A percentile compares a stretch with the other conserved stretches of the same genome.
Conservation (phyloP, 208 protist species). For the Vickermania ingenoplastis region DNA sequence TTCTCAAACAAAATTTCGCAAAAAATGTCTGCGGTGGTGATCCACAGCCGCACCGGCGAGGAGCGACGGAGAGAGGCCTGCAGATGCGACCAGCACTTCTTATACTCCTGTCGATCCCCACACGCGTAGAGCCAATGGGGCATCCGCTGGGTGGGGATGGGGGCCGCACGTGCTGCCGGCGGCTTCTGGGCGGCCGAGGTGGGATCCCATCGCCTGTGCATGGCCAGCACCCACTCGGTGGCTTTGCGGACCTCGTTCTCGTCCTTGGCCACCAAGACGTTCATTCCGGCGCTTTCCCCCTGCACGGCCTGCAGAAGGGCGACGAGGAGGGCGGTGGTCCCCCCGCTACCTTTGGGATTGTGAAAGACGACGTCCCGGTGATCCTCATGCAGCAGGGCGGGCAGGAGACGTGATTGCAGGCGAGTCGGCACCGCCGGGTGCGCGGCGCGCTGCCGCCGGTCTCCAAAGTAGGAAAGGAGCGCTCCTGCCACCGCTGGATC, state of each 20-base stretch:
- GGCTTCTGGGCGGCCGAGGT: neutral
- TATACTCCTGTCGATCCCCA: conserved; percentile 37
- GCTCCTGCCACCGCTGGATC: conserved; percentile 31
- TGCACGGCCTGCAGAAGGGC: conserved; percentile 62
- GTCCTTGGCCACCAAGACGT: conserved; percentile 63
- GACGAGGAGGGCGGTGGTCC: conserved; percentile 67
- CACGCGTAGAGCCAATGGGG: conserved; percentile 60
- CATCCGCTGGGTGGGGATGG: conserved; percentile 38
- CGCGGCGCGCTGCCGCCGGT: neutral
- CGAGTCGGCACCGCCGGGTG: conserved; percentile 24
- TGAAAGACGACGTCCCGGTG: conserved; percentile 82
- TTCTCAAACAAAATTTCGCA: conserved; percentile 75
- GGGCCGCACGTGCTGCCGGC: conserved; percentile 23
- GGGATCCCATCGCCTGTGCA: conserved; percentile 23
- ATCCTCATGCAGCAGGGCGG: conserved; percentile 66
- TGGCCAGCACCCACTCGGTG: conserved; percentile 34
- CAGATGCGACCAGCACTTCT: conserved; percentile 38
- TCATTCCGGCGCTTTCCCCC: conserved; percentile 50
- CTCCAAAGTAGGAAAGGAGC: conserved; percentile 32
- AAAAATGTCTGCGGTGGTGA: conserved; percentile 76
- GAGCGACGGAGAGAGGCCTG: conserved; percentile 18
- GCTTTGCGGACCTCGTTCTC: conserved; percentile 53
- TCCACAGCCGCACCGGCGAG: conserved; percentile 42
- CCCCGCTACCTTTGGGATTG: conserved; percentile 70
- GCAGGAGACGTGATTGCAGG: conserved; percentile 60